These are phyloP conservation scores for Dothiorella sarmentorum DNA, from an alignment of 2,329 filamentous ascomycete genomes.

Conservation along the genomic window DNA sequence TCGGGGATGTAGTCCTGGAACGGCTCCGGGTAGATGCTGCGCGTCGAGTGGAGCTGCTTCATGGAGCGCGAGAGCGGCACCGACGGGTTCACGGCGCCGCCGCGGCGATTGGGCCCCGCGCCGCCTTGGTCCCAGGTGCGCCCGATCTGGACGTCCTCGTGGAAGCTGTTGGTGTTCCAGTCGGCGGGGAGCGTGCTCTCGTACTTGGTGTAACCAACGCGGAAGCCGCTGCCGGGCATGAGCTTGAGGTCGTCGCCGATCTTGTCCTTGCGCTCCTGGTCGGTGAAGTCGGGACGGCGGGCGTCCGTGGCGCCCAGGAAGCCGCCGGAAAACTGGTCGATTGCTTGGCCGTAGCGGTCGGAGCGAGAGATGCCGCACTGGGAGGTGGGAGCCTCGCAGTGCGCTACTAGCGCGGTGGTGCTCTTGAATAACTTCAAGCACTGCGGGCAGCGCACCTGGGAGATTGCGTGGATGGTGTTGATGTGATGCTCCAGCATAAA, in stretches of 20 bases:
- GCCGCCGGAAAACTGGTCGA: slow-evolving; percentile 43
- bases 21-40: slow-evolving; percentile 11
- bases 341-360: slow-evolving; percentile 32
- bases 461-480: slow-evolving; percentile 33
- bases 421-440: slow-evolving; percentile 43
- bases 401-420: slow-evolving; percentile 36
- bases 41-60: background rate
- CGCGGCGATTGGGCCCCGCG: background rate
- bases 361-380: slow-evolving; percentile 36
- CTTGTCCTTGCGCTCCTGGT: background rate
- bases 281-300: slow-evolving; percentile 27
- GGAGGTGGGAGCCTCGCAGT: slow-evolving; percentile 37
- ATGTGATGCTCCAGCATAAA: slow-evolving; percentile 36
- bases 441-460: slow-evolving; percentile 35
- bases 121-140: slow-evolving; percentile 78
- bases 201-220: slow-evolving; percentile 3
- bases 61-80: slow-evolving; percentile 2
- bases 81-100: background rate
- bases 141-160: slow-evolving; percentile 77
- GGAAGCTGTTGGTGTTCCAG: slow-evolving; percentile 8
- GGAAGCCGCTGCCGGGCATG: background rate
- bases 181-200: slow-evolving; percentile 7
- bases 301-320: slow-evolving; percentile 36
- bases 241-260: background rate
- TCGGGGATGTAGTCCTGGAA: background rate